Conservation (phyloP, 495 filamentous ascomycete genomes). For the Oidiodendron maius region DNA sequence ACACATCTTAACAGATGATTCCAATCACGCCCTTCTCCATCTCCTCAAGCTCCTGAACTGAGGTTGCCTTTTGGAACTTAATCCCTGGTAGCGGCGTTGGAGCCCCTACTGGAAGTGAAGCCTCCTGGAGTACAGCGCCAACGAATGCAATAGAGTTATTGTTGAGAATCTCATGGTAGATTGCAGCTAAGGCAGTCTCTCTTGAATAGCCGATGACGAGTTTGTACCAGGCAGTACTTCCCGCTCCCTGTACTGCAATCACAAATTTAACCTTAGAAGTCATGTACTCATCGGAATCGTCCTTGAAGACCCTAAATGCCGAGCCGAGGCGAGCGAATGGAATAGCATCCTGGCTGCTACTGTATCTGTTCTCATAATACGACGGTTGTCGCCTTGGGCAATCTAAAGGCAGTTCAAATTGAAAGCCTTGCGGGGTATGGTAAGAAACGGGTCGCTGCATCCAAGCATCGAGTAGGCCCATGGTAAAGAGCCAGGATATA, state of each 20-base stretch:
- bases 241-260: background rate
- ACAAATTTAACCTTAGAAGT: background rate
- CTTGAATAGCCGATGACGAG: background rate
- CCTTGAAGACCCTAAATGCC: background rate
- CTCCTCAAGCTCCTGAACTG: background rate
- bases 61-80: constrained; percentile 1
- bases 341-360: background rate
- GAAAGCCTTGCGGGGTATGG: background rate
- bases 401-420: background rate
- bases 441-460: background rate
- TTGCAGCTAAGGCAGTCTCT: background rate
- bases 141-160: constrained; percentile 1
- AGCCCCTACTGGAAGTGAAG: background rate
- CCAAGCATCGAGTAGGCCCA: background rate
- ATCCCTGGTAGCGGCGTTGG: background rate
- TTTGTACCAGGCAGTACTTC: background rate
- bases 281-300: background rate
- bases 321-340: background rate
- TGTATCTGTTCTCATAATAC: background rate
- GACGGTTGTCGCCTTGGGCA: background rate
- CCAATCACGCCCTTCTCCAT: background rate
- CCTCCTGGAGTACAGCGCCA: background rate
- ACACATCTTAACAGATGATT: constrained; percentile 1
- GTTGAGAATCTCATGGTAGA: constrained; percentile 1
- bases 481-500: background rate